Base-by-base conservation (phyloP, 805 yeast species). In the Blastobotrys chiropterorum region DNA sequence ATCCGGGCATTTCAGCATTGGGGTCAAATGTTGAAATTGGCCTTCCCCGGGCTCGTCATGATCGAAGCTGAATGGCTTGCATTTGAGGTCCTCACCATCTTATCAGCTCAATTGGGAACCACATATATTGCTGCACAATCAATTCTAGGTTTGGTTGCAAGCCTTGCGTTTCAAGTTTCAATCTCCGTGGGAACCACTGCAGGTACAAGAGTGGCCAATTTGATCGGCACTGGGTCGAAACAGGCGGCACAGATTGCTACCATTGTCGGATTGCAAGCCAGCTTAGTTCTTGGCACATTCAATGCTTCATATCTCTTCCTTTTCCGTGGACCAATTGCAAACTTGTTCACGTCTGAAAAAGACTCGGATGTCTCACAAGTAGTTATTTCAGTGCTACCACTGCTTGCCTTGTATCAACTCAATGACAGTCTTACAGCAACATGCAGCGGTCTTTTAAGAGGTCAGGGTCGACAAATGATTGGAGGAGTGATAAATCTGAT, bases 61-160 rank as follows among this genome's bases (percentile, higher is more conserved):
- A 74, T 83, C 17, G 86, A 82, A 63, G 82, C 87, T 14, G 92
- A 85, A 64, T 83, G 81, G 66, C 64, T 83, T 43, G 86, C 90
- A 0, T 85, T 83, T 66, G 92, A 85, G 62, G 68, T 83, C 31
- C 71, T 85, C 70, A 83, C 90, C 0, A 67, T 85, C 46, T 77
- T 83, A 46, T 79, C 90, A 8, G 77, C 89, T 1, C 76, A 77
- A 53, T 77, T 85, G 58, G 90, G 92, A 8, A 82, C 87, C 0
- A 72, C 75, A 3, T 78, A 78, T 41, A 67, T 85, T 49, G 90
- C 90, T 0, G 83, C 86, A 0, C 90, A 85, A 64, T 80, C 88
- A 1, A 82, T 86, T 3, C 76, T 81, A 14, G 78, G 88, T 0
- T 79, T 87, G 0, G 69, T 82, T 15, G 82, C 83, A 2, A 77